phyloP scores from a whole-genome alignment of 1,284 basidiomycete species.

The Sparassis latifolia region DNA sequence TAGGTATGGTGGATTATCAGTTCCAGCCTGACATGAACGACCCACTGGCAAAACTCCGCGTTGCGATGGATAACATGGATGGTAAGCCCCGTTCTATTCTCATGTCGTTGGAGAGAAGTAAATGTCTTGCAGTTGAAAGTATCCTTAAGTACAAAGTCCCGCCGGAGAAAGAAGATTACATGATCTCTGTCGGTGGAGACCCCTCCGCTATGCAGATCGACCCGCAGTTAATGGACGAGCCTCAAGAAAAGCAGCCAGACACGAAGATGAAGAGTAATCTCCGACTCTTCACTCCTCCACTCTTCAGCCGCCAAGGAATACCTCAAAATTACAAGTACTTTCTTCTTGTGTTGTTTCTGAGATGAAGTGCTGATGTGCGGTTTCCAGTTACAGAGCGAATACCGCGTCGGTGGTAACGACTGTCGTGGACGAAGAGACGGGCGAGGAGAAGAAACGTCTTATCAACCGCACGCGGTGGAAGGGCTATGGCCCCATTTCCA shows the following conservation, averaged over 20 bases:
- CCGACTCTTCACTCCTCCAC: slow-evolving; percentile 73
- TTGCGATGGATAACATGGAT: slow-evolving; percentile 74
- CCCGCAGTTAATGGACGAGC: slow-evolving; percentile 21
- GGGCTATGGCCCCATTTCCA: slow-evolving; percentile 64
- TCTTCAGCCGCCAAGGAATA: slow-evolving; percentile 75
- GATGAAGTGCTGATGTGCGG: too few relatives aligned
- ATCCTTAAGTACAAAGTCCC: slow-evolving; percentile 65
- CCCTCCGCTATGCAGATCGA: slow-evolving; percentile 30
- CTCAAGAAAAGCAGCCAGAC: slow-evolving; percentile 8
- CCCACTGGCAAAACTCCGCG: slow-evolving; percentile 59
- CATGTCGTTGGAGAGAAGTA: not conserved
- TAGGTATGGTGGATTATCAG: slow-evolving; percentile 91
- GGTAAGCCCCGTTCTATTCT: slow-evolving; percentile 38
- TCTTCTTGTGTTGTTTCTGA: not conserved
- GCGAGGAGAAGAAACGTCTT: slow-evolving; percentile 73
- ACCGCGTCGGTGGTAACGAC: slow-evolving; percentile 64
- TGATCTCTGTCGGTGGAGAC: slow-evolving; percentile 23
- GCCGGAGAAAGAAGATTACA: slow-evolving; percentile 59
- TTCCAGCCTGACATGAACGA: slow-evolving; percentile 72
- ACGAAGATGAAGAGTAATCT: slow-evolving; percentile 44
- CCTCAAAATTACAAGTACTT: slow-evolving; percentile 74
- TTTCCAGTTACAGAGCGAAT: slow-evolving; percentile 67
- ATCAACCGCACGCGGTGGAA: slow-evolving; percentile 80
- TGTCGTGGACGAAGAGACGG: slow-evolving; percentile 63
- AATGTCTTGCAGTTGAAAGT: slow-evolving; percentile 53